Percentiles rank a stretch among this genome's conserved stretches.
phyloP scores from a whole-genome alignment of 140 eudicot species.

The Stevia rebaudiana region DNA sequence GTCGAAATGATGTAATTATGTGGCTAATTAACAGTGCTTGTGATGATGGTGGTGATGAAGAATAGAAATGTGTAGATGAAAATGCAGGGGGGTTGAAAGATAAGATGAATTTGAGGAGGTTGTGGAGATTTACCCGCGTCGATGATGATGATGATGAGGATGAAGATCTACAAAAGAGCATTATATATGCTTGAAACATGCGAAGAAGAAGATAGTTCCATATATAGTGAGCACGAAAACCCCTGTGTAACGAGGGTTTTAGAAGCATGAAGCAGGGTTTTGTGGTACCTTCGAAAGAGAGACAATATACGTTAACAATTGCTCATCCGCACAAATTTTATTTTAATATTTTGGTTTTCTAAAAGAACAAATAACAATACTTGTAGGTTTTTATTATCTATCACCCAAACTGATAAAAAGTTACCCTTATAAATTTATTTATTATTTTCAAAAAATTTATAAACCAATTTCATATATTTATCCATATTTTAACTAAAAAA shows the following conservation, averaged over 20 bases:
- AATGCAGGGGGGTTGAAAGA: background rate
- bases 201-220: conserved; percentile 23
- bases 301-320: background rate
- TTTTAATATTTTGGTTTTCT: too few species aligned
- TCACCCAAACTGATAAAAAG: too few species aligned
- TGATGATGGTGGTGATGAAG: conserved; percentile 26
- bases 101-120: conserved; percentile 28
- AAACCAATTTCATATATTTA: too few species aligned
- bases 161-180: conserved; percentile 18
- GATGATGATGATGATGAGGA: conserved; percentile 8
- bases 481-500: too few species aligned
- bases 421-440: too few species aligned
- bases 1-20: conserved; percentile 37
- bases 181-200: conserved; percentile 25
- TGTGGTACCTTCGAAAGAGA: background rate
- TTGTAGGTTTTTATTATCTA: too few species aligned
- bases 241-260: conserved; percentile 14
- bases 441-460: too few species aligned
- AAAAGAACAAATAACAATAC: too few species aligned
- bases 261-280: conserved; percentile 17
- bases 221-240: conserved; percentile 10
- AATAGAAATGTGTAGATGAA: conserved; percentile 13
- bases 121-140: conserved; percentile 23
- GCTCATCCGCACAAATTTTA: background rate
- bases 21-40: conserved; percentile 20